Conservation (phyloP, 2,329 filamentous ascomycete genomes). For the Ophiocordyceps camponoti-saundersi region DNA sequence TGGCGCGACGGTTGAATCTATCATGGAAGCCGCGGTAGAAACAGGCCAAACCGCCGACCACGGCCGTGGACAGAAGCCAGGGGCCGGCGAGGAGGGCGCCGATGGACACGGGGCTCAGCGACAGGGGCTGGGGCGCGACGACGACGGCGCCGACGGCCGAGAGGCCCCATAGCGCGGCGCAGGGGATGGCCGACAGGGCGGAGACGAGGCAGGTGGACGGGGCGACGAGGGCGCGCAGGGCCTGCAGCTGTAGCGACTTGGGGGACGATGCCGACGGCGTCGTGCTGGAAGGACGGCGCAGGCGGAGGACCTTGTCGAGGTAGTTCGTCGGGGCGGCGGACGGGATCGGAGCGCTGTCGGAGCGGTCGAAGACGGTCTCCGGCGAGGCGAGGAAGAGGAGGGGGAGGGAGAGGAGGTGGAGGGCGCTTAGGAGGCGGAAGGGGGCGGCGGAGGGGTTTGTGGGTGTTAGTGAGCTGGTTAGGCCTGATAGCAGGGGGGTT, state of each 20-base stretch:
- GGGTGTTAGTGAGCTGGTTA: slow-evolving; percentile 21
- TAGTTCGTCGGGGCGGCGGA: slow-evolving; percentile 12
- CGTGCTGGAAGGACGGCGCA: neutral
- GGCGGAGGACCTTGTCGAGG: slow-evolving; percentile 15
- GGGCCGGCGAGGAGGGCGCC: slow-evolving; percentile 28
- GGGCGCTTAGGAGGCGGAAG: slow-evolving; percentile 32
- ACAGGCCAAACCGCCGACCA: slow-evolving; percentile 13
- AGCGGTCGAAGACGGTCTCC: slow-evolving; percentile 34
- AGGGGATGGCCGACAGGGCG: slow-evolving; percentile 25
- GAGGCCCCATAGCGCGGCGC: slow-evolving; percentile 29
- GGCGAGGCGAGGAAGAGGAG: slow-evolving; percentile 29
- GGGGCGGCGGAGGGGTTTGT: slow-evolving; percentile 25
- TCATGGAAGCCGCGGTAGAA: slow-evolving; percentile 13
- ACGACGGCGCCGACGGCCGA: slow-evolving; percentile 27
- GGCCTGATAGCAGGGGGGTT: slow-evolving; percentile 33
- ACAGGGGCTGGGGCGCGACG: slow-evolving; percentile 25
- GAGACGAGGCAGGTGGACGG: slow-evolving; percentile 32
- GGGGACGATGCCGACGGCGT: neutral
- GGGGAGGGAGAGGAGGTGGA: slow-evolving; percentile 28
- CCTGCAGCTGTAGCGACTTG: slow-evolving; percentile 16
- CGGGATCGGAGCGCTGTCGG: slow-evolving; percentile 1
- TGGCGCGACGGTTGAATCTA: slow-evolving; percentile 13
- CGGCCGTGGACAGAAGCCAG: slow-evolving; percentile 21
- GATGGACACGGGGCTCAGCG: slow-evolving; percentile 19
- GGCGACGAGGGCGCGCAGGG: slow-evolving; percentile 27